These are phyloP conservation scores for Collybiopsis confluens DNA, from an alignment of 768 basidiomycete genomes.

Conservation along the genomic window DNA sequence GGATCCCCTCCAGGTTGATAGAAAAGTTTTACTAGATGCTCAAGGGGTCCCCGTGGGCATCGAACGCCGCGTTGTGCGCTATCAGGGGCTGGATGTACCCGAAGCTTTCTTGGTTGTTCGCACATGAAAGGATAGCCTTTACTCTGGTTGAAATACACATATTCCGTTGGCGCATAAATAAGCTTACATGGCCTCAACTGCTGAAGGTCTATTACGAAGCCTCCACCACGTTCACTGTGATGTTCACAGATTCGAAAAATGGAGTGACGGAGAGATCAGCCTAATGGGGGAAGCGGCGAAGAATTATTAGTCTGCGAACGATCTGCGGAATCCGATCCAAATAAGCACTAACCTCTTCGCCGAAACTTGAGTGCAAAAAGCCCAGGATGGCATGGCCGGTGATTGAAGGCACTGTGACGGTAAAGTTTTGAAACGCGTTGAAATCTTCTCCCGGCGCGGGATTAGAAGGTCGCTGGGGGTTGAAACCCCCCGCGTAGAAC, in stretches of 20 bases:
- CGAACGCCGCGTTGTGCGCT: background rate
- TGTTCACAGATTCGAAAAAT: conserved; percentile 3
- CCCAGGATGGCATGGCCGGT: background rate
- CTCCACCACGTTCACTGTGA: background rate
- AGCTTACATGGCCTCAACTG: too few species aligned
- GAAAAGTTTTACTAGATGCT: background rate
- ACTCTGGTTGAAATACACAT: too few species aligned
- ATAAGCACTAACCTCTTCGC: background rate
- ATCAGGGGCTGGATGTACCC: conserved; percentile 6
- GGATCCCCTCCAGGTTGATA: background rate
- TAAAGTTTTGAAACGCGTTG: conserved; percentile 3
- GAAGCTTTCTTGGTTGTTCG: conserved; percentile 6
- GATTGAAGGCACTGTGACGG: background rate
- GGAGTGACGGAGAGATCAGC: background rate
- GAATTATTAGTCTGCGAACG: too few species aligned
- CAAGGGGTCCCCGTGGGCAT: background rate
- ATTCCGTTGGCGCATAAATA: too few species aligned
- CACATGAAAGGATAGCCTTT: background rate
- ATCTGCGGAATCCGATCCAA: too few species aligned
- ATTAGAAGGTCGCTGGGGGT: too few species aligned
- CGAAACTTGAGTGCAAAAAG: conserved; percentile 5
- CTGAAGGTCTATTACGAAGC: background rate
- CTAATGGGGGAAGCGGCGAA: too few species aligned
- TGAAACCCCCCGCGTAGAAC: too few species aligned
- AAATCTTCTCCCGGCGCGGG: background rate